A percentile compares a stretch with the other conserved stretches of the same genome.
These are phyloP conservation scores for Hanseniaspora vineae DNA, from an alignment of 805 yeast species.

Conservation along the genomic window DNA sequence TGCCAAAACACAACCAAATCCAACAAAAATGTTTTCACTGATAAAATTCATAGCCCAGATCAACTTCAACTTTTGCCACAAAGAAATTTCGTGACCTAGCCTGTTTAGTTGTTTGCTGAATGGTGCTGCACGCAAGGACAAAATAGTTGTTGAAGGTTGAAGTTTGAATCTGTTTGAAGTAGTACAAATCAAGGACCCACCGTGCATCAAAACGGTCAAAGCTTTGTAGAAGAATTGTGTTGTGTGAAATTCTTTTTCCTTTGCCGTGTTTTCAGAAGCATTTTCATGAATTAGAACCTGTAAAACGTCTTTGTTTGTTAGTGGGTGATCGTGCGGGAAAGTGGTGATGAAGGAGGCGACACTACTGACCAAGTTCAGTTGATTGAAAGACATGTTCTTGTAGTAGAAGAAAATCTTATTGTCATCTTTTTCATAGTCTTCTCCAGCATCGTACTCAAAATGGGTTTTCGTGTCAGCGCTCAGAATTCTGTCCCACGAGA, in stretches of 20 bases:
- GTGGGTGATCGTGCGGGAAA: constrained; percentile 26
- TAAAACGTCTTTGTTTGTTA: constrained; percentile 21
- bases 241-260: constrained; percentile 1
- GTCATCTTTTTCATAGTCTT: constrained; percentile 20
- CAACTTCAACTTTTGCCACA: constrained; percentile 15
- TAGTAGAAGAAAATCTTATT: constrained; percentile 23
- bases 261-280: constrained; percentile 7
- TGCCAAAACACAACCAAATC: constrained; percentile 16
- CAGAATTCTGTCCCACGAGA: constrained; percentile 16
- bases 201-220: constrained; percentile 22
- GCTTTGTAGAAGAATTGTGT: constrained; percentile 31
- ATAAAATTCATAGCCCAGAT: constrained; percentile 30
- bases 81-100: neutral
- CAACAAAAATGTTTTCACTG: constrained; percentile 36
- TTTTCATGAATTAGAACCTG: constrained; percentile 18
- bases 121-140: neutral
- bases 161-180: neutral
- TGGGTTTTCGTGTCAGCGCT: neutral
- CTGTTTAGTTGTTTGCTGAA: neutral
- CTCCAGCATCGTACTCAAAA: constrained; percentile 4
- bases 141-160: neutral
- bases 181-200: constrained; percentile 20
- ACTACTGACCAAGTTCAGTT: constrained; percentile 39
- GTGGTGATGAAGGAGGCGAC: constrained; percentile 34
- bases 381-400: constrained; percentile 30